Conservation (phyloP, 305 asterid species). For the Solanum hybrid region DNA sequence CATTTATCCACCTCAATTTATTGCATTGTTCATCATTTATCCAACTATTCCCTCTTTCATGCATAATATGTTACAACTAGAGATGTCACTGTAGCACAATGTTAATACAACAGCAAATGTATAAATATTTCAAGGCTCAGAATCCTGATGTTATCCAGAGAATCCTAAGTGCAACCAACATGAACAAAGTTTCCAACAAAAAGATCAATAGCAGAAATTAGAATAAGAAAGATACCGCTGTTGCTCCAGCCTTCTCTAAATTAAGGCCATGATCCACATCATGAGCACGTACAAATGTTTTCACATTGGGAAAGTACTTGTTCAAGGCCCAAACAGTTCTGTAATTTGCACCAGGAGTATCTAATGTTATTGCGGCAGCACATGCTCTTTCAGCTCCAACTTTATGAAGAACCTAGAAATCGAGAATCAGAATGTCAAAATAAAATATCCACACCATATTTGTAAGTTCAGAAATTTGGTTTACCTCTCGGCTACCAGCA, state of each 20-base stretch:
- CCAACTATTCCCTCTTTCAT: background rate
- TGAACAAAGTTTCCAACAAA: background rate
- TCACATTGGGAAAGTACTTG: conserved; percentile 90
- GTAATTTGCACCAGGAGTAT: conserved; percentile 98
- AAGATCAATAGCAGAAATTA: background rate
- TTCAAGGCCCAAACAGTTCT: conserved; percentile 98
- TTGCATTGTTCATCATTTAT: background rate
- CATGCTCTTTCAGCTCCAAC: conserved; percentile 96
- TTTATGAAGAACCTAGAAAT: conserved; percentile 84
- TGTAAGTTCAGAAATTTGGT: conserved; percentile 6
- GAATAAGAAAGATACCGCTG: conserved; percentile 61
- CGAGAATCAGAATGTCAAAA: background rate
- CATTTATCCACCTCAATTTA: background rate
- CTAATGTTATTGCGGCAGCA: conserved; percentile 96
- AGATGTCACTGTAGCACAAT: background rate
- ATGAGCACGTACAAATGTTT: conserved; percentile 98
- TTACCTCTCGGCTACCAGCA: conserved; percentile 99
- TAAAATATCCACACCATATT: background rate
- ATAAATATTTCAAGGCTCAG: background rate
- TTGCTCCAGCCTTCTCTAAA: conserved; percentile 96
- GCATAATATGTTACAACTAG: background rate
- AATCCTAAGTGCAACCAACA: background rate
- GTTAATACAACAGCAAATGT: background rate
- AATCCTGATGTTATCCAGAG: background rate
- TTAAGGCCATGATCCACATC: conserved; percentile 98